phyloP scores from a whole-genome alignment of 805 yeast species.

The Maudiozyma saulgeensis region DNA sequence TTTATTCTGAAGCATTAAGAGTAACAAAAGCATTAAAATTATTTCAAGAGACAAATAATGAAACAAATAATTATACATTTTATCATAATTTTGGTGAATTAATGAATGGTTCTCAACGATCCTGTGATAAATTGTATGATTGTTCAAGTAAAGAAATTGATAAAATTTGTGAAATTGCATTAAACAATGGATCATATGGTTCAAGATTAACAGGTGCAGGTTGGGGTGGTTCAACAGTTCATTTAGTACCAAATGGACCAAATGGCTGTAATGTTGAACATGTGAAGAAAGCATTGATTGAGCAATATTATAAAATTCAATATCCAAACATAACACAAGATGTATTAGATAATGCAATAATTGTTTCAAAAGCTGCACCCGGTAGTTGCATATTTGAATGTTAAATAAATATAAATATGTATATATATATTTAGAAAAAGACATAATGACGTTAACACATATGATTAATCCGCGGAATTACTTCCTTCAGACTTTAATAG shows the following conservation, averaged over 20 bases:
- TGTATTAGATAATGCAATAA: constrained; percentile 41
- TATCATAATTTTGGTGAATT: constrained; percentile 40
- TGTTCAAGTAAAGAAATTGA: constrained; percentile 51
- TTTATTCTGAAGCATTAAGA: constrained; percentile 49
- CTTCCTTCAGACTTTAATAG: too few relatives aligned
- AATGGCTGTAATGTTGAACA: constrained; percentile 21
- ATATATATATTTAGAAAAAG: background rate
- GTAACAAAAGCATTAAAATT: constrained; percentile 43
- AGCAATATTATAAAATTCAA: constrained; percentile 40
- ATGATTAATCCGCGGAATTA: background rate
- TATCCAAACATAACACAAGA: constrained; percentile 40
- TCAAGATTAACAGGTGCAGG: constrained; percentile 75
- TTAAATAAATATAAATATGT: background rate
- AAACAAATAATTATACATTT: constrained; percentile 25
- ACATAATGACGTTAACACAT: background rate
- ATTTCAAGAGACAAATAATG: constrained; percentile 21
- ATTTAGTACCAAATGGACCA: constrained; percentile 35
- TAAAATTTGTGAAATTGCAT: constrained; percentile 44
- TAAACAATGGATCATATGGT: constrained; percentile 50
- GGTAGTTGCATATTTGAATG: constrained; percentile 34
- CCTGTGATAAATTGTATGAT: constrained; percentile 40
- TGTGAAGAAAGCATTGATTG: constrained; percentile 38
- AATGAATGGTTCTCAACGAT: constrained; percentile 51
- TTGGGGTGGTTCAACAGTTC: constrained; percentile 67
- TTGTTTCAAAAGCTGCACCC: constrained; percentile 45